Base-by-base conservation (phyloP, 1,139 yeast genomes). In the Lodderomyces elongisporus region DNA sequence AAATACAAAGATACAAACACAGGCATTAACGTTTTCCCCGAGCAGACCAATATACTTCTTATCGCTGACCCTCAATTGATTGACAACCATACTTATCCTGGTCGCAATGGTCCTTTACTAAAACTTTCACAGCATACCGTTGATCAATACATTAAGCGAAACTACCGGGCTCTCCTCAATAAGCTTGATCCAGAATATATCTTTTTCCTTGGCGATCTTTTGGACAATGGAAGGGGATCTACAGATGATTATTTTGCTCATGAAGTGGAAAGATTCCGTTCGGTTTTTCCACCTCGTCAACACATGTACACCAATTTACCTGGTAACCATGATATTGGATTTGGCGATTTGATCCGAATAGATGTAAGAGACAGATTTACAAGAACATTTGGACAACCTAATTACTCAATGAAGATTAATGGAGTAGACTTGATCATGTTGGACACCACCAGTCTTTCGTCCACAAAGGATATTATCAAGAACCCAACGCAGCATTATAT, bases 321-420 rank as follows among this genome's bases (percentile, higher is more conserved):
- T 0, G 81, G 81, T 2, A 74, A 74, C 45, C 80, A 74, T 46
- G 81, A 74, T 51, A 65, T 74, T 25, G 81, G 81, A 1, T 70
- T 66, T 51, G 77, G 70, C 5, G 60, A 72, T 44, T 68, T 67
- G 6, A 76, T 74, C 16, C 60, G 62, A 20, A 14, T 47, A 3
- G 45, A 53, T 6, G 53, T 70, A n/a, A 44, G 70, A 23, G 49
- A 49, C 2, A 51, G 79, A 29, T 74, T 71, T 39, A 43, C 41
- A 16, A 34, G 49, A 13, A 48, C 52, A 17, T 74, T 73, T 48
- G 79, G 77, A 3, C 35, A 43, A 4, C 54, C 70, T 2, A 74
- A 74, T 45, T 37, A 41, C 2, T 39, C 60, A 1, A 36, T 47
- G 17, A 40, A 45, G 5, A 52, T 60, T 14, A 49, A 59, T 30